Evolutionary conservation across 148 eudicot genomes (phyloP), one percentile per base, ranked within the genome.

Genomic region (Pouteria glomerata): DNA sequence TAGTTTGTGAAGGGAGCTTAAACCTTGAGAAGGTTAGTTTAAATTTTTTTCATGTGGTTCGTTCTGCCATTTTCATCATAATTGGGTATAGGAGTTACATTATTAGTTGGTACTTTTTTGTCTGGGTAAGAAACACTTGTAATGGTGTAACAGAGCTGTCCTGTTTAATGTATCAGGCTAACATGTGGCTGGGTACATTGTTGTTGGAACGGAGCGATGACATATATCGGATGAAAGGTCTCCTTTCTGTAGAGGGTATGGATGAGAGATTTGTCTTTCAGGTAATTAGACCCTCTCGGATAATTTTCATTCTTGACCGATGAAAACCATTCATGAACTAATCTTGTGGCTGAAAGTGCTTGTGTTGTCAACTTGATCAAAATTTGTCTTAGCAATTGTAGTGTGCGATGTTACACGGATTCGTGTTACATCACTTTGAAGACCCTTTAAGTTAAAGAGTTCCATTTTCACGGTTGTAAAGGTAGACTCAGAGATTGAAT

Each of bases 151-250:
- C 4, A 5, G n/a, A 33, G 47, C 52, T 72, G 45, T 67, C 27
- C 18, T 73, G 53, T 73, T 34, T 39, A 56, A 53, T 34, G 37
- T 70, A 75, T 56, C 91, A 95, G 99, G 97, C 99, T 70, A 92
- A 95, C 81, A 83, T 85, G 82, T 95, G 99, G 99, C 61, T 95
- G 69, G 99, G 96, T 53, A 90, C 84, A 34, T 73, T 95, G 68
- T 71, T 95, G 76, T 34, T 91, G 73, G 99, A 92, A 68, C 76
- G 84, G 42, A 92, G 97, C 60, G 99, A 95, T 67, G 99, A 95
- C 79, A 95, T 95, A 68, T 95, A 95, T 74, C 82, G 97, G 72
- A 95, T 95, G 99, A 95, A 95, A 77, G 99, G 99, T 69, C 90
- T 95, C 81, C 74, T 95, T 26, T 88, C 97, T 3, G 90, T 95